These are phyloP conservation scores for Bathelium albidoporum DNA, from an alignment of 495 filamentous ascomycete species.

Conservation along the genomic window DNA sequence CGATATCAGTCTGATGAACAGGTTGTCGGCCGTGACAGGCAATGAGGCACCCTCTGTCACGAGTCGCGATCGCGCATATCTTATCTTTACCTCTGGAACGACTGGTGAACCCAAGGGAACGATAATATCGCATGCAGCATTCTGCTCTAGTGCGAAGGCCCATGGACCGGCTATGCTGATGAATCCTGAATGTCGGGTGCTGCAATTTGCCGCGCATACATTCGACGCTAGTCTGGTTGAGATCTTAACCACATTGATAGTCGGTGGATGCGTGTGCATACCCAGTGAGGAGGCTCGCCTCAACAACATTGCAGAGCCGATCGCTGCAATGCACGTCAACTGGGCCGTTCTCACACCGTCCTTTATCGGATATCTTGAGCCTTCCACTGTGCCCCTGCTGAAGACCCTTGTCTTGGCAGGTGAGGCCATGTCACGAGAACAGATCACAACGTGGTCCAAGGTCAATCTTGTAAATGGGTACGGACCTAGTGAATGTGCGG, in stretches of 20 bases:
- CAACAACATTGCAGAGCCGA: constrained; percentile 40
- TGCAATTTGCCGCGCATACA: constrained; percentile 46
- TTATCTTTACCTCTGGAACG: constrained; percentile 43
- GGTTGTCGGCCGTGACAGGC: background rate
- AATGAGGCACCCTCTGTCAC: background rate
- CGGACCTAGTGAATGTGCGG: constrained; percentile 19
- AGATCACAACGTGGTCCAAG: constrained; percentile 17
- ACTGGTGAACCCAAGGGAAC: constrained; percentile 44
- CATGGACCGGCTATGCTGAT: constrained; percentile 35
- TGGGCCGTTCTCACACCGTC: constrained; percentile 47
- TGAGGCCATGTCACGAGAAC: constrained; percentile 17
- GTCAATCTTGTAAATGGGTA: constrained; percentile 18
- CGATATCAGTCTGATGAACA: constrained; percentile 4
- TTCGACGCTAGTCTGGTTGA: constrained; percentile 47
- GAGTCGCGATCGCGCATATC: constrained; percentile 34
- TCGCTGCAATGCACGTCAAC: constrained; percentile 39
- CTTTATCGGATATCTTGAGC: constrained; percentile 24
- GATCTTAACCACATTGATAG: constrained; percentile 39
- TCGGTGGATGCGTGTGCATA: constrained; percentile 53
- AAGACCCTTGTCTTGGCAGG: constrained; percentile 14
- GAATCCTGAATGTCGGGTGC: constrained; percentile 33
- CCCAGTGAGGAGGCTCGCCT: constrained; percentile 48
- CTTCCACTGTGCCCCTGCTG: constrained; percentile 14
- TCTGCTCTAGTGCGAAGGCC: constrained; percentile 38
- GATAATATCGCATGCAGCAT: constrained; percentile 38